Evolutionary conservation across 2,329 filamentous ascomycete species (phyloP).

Genomic region (Botrytis porri): DNA sequence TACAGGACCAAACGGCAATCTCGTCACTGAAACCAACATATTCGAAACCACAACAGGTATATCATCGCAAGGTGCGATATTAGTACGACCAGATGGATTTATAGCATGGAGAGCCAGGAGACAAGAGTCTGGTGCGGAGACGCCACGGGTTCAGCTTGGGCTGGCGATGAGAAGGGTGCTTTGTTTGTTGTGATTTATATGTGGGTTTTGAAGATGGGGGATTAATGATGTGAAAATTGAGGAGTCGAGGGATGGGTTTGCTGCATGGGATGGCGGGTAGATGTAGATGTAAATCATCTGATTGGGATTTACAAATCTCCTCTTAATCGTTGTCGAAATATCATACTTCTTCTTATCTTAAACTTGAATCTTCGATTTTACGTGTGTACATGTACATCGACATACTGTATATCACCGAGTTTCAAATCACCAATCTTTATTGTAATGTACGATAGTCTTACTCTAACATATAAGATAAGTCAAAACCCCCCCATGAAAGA

Average conservation of each 20-base stretch:
- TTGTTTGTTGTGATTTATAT: neutral
- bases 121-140: neutral
- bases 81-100: conserved; percentile 40
- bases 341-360: neutral
- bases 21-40: conserved; percentile 20
- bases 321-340: neutral
- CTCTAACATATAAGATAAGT: neutral
- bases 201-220: neutral
- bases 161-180: neutral
- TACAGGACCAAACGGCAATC: conserved; percentile 22
- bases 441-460: neutral
- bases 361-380: neutral
- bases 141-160: neutral
- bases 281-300: neutral
- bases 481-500: neutral
- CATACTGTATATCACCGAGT: neutral
- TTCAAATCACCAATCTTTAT: neutral
- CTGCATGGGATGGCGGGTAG: neutral
- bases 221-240: neutral
- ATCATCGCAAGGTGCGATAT: conserved; percentile 34
- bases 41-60: conserved; percentile 35
- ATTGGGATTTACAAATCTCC: neutral
- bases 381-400: neutral
- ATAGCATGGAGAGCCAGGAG: conserved; percentile 36
- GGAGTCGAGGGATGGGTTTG: neutral